Evolutionary conservation across 2,329 filamentous ascomycete genomes (phyloP), one percentile per base, ranked within the genome.

Genomic region (Xylariales sp.): DNA sequence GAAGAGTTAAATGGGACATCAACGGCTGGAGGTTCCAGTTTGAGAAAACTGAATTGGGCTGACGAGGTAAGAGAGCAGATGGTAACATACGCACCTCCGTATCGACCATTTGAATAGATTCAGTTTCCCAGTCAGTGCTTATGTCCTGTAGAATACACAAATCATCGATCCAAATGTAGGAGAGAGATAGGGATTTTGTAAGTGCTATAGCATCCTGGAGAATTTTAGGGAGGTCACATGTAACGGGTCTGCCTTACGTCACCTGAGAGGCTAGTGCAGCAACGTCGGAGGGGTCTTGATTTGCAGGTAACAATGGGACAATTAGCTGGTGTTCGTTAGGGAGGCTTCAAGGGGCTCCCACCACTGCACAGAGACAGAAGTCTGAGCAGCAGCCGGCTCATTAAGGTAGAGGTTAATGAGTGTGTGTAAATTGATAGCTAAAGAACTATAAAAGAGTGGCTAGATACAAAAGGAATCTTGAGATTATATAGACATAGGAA

Each of bases 221-320:
- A 49, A 59, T 45, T 32, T 18, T 16, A 39, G 56, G 56, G 77
- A 3, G 82, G 86, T 36, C 50, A 32, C 32, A 53, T n/a, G 34
- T 36, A 36, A 36, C 34, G 34, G 8, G 8, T 8, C 8, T 36
- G 8, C 34, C 34, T 36, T 36, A 36, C 34, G 8, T 36, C 34
- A 36, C 34, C 34, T 36, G 34, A 36, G 34, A 36, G 34, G 34
- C 8, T 5, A 36, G 8, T 5, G 34, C 34, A 36, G 34, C 34
- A 36, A 36, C 34, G 34, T 36, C 34, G 34, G 34, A n/a, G 34
- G 34, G 34, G 34, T 36, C 34, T 36, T 36, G 34, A 36, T 36
- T 36, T 36, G 34, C 34, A 36, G 34, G 34, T 36, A 36, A 36
- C 34, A 36, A 45, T 49, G 30, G 46, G 46, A 30, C 18, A 30